A percentile compares a stretch with the other conserved stretches of the same genome.
Evolutionary conservation across 805 yeast genomes (phyloP).

Genomic region (Metschnikowia baotianmanensis): DNA sequence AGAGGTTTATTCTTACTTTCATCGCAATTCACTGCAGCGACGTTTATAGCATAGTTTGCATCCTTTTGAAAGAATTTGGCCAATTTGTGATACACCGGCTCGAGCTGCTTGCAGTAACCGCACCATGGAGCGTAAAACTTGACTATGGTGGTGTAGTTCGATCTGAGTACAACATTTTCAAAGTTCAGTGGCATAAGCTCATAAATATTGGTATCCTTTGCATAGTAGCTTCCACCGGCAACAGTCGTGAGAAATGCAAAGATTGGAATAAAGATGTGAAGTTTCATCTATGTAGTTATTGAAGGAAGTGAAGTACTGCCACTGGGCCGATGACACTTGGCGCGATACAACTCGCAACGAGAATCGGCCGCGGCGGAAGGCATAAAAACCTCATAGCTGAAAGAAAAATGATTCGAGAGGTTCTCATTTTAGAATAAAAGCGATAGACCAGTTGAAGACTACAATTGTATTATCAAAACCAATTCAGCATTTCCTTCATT

Average conservation of each 20-base stretch:
- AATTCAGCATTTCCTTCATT: no score
- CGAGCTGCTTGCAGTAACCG: constrained; percentile 81
- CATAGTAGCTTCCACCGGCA: constrained; percentile 32
- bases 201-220: constrained; percentile 43
- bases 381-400: no score
- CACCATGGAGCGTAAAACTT: constrained; percentile 99
- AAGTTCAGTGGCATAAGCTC: constrained; percentile 60
- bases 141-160: constrained; percentile 79
- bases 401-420: no score
- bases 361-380: background rate
- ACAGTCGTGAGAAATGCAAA: constrained; percentile 3
- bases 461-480: no score
- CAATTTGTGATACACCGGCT: constrained; percentile 60
- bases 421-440: no score
- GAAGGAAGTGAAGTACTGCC: background rate
- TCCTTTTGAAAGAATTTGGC: constrained; percentile 57
- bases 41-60: constrained; percentile 48
- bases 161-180: constrained; percentile 58
- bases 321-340: background rate
- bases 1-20: constrained; percentile 60
- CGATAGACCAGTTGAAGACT: background rate
- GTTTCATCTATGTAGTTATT: constrained; percentile 4
- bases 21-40: constrained; percentile 89
- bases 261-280: background rate
- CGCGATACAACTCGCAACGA: background rate